Percentiles rank a stretch among this genome's conserved stretches.
These are phyloP conservation scores for Pythium myriotylum DNA, from an alignment of 352 stramenopile genomes.

Conservation along the genomic window DNA sequence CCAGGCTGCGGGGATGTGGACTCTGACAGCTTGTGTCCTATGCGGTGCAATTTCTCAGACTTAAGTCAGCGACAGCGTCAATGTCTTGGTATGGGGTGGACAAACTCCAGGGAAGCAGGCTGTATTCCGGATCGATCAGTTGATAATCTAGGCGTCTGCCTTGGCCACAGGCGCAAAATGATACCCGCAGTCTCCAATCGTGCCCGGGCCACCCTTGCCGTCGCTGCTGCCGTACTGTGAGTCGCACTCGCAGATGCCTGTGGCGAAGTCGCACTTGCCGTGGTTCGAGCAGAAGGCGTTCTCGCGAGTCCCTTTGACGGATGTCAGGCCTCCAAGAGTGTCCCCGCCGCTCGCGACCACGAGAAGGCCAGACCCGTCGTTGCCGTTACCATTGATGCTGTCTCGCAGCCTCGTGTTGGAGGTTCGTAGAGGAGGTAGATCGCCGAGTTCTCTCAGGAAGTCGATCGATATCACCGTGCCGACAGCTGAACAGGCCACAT, in stretches of 20 bases:
- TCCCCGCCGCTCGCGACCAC: constrained; percentile 42
- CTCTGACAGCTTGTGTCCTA: too few relatives aligned
- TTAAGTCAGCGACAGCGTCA: too few relatives aligned
- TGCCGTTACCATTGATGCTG: constrained; percentile 49
- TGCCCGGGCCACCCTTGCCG: constrained; percentile 61
- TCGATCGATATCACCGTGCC: constrained; percentile 60
- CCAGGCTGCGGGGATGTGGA: too few relatives aligned
- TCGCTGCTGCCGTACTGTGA: constrained; percentile 71
- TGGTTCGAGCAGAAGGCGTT: constrained; percentile 79
- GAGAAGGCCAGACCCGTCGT: constrained; percentile 54
- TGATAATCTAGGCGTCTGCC: not conserved
- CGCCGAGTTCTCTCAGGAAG: constrained; percentile 60
- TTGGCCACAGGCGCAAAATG: constrained; percentile 25
- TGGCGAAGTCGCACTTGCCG: constrained; percentile 65
- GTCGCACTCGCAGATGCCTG: constrained; percentile 63
- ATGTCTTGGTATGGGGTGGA: too few relatives aligned
- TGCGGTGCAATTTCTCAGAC: too few relatives aligned
- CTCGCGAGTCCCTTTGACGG: constrained; percentile 70
- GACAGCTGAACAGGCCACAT: constrained; percentile 42
- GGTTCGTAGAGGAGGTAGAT: constrained; percentile 48
- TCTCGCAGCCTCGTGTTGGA: constrained; percentile 48
- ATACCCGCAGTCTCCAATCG: constrained; percentile 78
- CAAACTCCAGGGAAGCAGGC: too few relatives aligned
- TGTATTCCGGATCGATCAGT: too few relatives aligned
- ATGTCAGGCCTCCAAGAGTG: constrained; percentile 36